Percentiles rank a stretch among this genome's conserved stretches.
Conservation (phyloP, 2,329 filamentous ascomycete species). For the Phaeoacremonium minimum region DNA sequence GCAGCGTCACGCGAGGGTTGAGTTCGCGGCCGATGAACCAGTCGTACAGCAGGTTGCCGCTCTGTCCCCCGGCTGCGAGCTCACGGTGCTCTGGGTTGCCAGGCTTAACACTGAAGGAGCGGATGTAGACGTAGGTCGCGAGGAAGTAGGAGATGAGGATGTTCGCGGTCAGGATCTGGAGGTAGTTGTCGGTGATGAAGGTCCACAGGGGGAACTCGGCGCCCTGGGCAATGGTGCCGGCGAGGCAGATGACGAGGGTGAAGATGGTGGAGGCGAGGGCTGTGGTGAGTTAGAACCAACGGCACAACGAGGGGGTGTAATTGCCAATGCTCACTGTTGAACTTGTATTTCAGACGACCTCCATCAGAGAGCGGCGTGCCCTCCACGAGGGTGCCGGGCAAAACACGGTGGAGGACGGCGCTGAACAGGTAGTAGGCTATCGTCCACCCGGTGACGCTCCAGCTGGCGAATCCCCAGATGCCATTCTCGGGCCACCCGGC, state of each 20-base stretch:
- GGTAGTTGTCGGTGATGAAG: conserved; percentile 87
- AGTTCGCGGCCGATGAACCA: conserved; percentile 96
- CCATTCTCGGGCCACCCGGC: conserved; percentile 77
- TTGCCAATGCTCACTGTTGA: conserved; percentile 67
- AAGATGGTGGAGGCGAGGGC: conserved; percentile 72
- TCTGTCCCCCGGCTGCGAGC: conserved; percentile 75
- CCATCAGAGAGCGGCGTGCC: conserved; percentile 68
- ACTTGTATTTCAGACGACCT: conserved; percentile 74
- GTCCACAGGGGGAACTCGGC: conserved; percentile 85
- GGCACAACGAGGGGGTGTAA: too few species aligned
- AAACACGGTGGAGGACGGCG: conserved; percentile 66
- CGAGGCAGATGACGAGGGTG: conserved; percentile 65
- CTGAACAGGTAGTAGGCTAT: conserved; percentile 76
- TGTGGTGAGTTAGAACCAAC: conserved; percentile 34
- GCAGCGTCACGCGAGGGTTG: conserved; percentile 78
- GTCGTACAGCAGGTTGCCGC: conserved; percentile 85
- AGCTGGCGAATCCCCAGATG: conserved; percentile 64
- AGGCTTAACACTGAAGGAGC: conserved; percentile 77
- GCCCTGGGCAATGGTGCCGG: conserved; percentile 73
- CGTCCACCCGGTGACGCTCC: conserved; percentile 64
- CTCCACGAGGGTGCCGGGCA: conserved; percentile 69
- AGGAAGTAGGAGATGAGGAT: conserved; percentile 70
- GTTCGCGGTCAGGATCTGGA: conserved; percentile 80
- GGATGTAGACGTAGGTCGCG: conserved; percentile 74
- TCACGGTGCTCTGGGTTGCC: conserved; percentile 69